Base-by-base conservation (phyloP, 106 monocot species). In the Dendrobium catenatum region DNA sequence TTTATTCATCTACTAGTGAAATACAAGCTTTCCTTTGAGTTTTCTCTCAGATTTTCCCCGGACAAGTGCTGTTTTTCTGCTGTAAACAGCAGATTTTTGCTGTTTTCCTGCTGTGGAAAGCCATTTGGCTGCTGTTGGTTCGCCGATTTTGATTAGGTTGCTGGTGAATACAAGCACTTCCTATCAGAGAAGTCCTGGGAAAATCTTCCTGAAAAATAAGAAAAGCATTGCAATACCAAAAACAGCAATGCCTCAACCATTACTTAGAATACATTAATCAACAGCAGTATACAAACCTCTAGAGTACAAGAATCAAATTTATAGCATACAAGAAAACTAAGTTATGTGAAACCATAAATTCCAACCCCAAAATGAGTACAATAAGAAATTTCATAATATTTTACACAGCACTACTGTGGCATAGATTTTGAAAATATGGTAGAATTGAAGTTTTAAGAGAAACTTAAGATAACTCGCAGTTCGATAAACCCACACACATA, bases 191-290 rank as follows among this genome's bases (percentile, higher is more conserved):
- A 49, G 87, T 87, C 43, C 85, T 83, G 72, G 89, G 89, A 85
- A 87, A 88, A 81, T 88, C 89, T 85, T 92, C 92, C 96, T 96
- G 83, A 77, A 84, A 88, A 59, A 82, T 42, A 48, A 76, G 37
- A 72, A 74, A 74, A 44, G 22, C 8, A 49, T 76, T 11, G 27
- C 49, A 42, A 27, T 49, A 41, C 49, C 43, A 31, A 19, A 41
- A 74, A 74, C 74, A 18, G n/a, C 8, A 74, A 70, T 70, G 33
- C 70, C 70, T 70, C 70, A 16, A 37, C 13, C 31, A 70, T 70
- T 70, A 70, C 70, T 70, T 4, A 0, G 29, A 15, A 70, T 37
- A 70, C 1, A 70, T 16, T 70, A 70, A 68, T 70, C 37, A 70
- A 37, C 70, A 37, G 70, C 33, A 15, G 37, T 70, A 70, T 13